phyloP scores from a whole-genome alignment of 2,329 filamentous ascomycete genomes.

The Fusarium bulbicola region DNA sequence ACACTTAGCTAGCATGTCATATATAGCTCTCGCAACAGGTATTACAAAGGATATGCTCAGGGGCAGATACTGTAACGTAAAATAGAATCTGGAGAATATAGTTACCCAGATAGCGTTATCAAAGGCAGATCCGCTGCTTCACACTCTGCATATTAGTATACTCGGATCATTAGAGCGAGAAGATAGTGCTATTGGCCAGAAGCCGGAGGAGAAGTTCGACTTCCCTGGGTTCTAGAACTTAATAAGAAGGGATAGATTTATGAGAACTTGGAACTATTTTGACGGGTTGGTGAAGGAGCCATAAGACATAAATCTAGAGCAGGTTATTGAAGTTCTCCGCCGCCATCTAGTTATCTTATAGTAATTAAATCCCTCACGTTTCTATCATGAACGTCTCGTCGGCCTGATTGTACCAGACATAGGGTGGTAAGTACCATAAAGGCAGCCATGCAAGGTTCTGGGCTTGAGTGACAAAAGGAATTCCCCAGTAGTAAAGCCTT shows the following conservation, averaged over 20 bases:
- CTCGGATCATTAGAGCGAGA: not conserved
- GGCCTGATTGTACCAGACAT: too few species aligned
- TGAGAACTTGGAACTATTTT: not conserved
- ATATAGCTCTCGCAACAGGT: not conserved
- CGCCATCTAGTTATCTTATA: too few species aligned
- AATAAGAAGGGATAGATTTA: not conserved
- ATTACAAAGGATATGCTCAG: not conserved
- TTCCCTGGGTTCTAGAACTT: not conserved
- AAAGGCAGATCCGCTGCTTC: not conserved
- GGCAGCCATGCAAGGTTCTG: too few species aligned
- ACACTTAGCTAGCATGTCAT: not conserved
- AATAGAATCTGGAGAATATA: not conserved
- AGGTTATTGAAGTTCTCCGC: too few species aligned
- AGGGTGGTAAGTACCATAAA: accelerated
- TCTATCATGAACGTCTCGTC: too few species aligned
- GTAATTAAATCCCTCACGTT: accelerated
- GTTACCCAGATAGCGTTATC: accelerated
- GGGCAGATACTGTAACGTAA: not conserved
- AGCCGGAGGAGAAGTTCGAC: not conserved
- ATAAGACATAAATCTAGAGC: too few species aligned
- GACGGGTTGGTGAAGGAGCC: not conserved
- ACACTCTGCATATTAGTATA: not conserved
- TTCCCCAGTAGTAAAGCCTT: too few species aligned
- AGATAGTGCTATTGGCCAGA: accelerated
- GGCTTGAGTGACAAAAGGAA: too few species aligned